Evolutionary conservation across 768 basidiomycete genomes (phyloP), one percentile per base, ranked within the genome.

Genomic region (Austroboletus eburneus): DNA sequence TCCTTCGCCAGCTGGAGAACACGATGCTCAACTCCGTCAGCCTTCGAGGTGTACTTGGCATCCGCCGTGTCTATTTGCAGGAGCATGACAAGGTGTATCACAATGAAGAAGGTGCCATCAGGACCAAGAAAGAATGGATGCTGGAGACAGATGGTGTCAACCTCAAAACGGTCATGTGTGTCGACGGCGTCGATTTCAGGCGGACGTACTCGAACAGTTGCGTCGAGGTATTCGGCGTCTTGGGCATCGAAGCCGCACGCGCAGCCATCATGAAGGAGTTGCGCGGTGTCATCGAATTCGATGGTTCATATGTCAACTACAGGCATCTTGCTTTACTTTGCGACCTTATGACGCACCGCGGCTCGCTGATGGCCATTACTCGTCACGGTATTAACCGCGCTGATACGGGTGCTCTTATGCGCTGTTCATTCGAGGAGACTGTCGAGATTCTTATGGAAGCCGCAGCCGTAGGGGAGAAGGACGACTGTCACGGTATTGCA

Each of bases 361-460:
- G 96, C 22, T 64, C 78, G 3, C 77, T 99, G 40, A 98, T 97
- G 94, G 91, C 94, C 4, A 99, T 99, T 69, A 99, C 96, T 43
- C 92, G 96, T 32, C 96, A 99, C 61, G 96, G 96, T 66, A 99
- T 99, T 69, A 99, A 99, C 69, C 85, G 96, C 39, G 87, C 94
- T 21, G 96, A 99, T 58, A 97, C 96, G n/a, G 96, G 96, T 17
- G 95, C 96, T 4, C 75, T 99, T 43, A 98, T 98, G 87, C 77
- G 96, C 41, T 98, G 92, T 67, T 98, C 96, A 1, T 99, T 99
- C 76, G 96, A 99, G 67, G 96, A 98, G 74, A 99, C 96, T 3
- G 96, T 99, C 50, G 96, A 99, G 65, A 97, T 98, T 58, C 69
- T 99, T 45, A 94, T 98, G 87, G 96, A 99, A 64, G 96, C 96